These are phyloP conservation scores for Aureobasidium sp. DNA, from an alignment of 2,329 filamentous ascomycete species.

Conservation along the genomic window DNA sequence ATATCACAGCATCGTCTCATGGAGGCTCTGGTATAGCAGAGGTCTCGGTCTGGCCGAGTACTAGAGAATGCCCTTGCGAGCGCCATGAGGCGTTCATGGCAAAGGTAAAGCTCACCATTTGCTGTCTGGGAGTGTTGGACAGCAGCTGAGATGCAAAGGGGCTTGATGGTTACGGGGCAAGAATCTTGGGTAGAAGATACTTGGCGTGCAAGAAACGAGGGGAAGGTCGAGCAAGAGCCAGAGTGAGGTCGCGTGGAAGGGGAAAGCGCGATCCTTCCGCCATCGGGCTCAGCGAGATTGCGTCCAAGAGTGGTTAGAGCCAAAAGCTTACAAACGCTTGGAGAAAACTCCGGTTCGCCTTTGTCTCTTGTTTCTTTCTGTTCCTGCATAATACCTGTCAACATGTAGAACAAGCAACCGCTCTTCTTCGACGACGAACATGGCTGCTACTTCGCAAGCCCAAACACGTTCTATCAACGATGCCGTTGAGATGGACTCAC, in stretches of 20 bases:
- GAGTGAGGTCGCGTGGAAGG: background rate
- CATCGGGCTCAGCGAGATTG: background rate
- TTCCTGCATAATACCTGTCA: background rate
- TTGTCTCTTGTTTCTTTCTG: background rate
- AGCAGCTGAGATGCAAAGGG: background rate
- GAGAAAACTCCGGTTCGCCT: background rate
- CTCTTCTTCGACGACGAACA: background rate
- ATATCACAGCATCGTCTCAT: background rate
- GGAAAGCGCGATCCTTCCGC: background rate
- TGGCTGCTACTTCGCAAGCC: background rate
- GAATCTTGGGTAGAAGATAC: background rate
- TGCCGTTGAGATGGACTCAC: background rate
- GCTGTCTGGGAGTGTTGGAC: background rate
- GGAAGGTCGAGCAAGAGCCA: background rate
- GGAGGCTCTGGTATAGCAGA: background rate
- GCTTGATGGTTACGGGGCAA: background rate
- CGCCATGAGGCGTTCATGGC: background rate
- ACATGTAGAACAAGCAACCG: background rate
- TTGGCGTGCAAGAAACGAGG: background rate
- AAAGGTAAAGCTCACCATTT: background rate
- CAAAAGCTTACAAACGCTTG: background rate
- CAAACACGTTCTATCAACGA: background rate
- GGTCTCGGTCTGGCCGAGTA: background rate
- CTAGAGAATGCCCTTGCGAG: background rate
- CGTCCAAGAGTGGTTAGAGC: background rate